Evolutionary conservation across 2,329 filamentous ascomycete species (phyloP), one percentile per base, ranked within the genome.

Genomic region (Sarocladium brachiariae): DNA sequence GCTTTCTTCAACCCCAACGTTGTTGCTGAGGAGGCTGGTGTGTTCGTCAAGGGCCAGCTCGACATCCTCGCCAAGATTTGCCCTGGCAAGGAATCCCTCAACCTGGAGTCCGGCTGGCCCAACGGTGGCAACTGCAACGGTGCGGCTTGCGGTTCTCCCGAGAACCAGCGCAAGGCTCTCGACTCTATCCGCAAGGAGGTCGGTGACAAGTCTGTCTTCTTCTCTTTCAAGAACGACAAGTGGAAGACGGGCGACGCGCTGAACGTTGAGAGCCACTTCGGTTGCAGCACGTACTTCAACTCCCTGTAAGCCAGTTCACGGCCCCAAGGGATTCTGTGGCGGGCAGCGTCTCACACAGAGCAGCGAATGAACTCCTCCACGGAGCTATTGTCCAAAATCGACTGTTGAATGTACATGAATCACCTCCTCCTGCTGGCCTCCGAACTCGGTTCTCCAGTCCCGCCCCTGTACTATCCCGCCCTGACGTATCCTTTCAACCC

Each of bases 101-200:
- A 92, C 72, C 77, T 95, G 59, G 92, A 97, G 83, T 87, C 86
- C 52, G 92, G 92, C 62, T 97, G 91, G 90, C 92, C 92, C 57
- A 83, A 74, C 50, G 58, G 65, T 7, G 91, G 91, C 64, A 60
- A 67, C 25, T 68, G 80, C 71, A 92, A 93, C 71, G 89, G 88
- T 54, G 64, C 64, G 18, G 90, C 90, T 52, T 73, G 87, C 59
- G 82, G 91, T 51, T 83, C 87, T 58, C 47, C 58, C 4, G 37
- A 63, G 1, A 74, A 92, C 72, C 92, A 97, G 78, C 71, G 71
- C 48, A 68, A 63, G 38, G 92, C 92, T 59, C 82, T 97, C 65
- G 65, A 77, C 56, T 79, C 79, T 52, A 92, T 97, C 65, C 70
- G 83, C 57, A 61, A 78, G 59, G 70, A 71, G 55, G 77, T 80